Conservation (phyloP, 805 yeast species). For the Cyberlindnera lachancei region DNA sequence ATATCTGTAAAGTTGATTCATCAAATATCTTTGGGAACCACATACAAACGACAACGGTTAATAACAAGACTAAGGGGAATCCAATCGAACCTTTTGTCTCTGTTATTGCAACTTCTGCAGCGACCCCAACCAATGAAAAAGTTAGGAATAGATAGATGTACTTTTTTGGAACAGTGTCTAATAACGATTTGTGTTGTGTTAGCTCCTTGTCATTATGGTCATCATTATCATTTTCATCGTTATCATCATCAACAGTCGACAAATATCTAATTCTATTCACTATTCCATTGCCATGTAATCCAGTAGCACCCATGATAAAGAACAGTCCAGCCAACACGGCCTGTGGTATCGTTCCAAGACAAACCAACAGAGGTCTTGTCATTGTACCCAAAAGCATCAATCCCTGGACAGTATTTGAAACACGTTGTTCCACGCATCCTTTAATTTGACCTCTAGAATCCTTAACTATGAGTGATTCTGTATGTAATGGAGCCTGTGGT, state of each 20-base stretch:
- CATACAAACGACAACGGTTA: slow-evolving; percentile 57
- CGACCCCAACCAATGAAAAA: slow-evolving; percentile 61
- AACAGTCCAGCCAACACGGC: slow-evolving; percentile 89
- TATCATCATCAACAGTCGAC: slow-evolving; percentile 21
- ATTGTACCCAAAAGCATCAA: slow-evolving; percentile 76
- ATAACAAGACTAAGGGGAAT: slow-evolving; percentile 76
- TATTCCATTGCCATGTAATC: slow-evolving; percentile 61
- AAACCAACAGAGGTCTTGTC: slow-evolving; percentile 79
- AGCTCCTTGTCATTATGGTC: too few relatives aligned
- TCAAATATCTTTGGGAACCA: slow-evolving; percentile 62
- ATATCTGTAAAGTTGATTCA: slow-evolving; percentile 43
- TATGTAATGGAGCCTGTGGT: slow-evolving; percentile 96
- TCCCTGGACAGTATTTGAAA: slow-evolving; percentile 83
- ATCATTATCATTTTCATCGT: background rate
- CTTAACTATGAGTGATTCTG: slow-evolving; percentile 60
- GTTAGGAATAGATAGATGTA: slow-evolving; percentile 45
- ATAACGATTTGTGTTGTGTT: slow-evolving; percentile 1
- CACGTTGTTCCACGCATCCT: slow-evolving; percentile 78
- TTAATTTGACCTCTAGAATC: slow-evolving; percentile 18
- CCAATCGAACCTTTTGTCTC: slow-evolving; percentile 89
- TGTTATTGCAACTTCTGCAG: slow-evolving; percentile 78
- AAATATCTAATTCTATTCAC: slow-evolving; percentile 55
- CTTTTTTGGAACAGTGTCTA: slow-evolving; percentile 26
- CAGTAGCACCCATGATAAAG: slow-evolving; percentile 86
- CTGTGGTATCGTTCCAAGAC: slow-evolving; percentile 82